phyloP scores from a whole-genome alignment of 495 filamentous ascomycete genomes.

The Pyrenula aspistea region DNA sequence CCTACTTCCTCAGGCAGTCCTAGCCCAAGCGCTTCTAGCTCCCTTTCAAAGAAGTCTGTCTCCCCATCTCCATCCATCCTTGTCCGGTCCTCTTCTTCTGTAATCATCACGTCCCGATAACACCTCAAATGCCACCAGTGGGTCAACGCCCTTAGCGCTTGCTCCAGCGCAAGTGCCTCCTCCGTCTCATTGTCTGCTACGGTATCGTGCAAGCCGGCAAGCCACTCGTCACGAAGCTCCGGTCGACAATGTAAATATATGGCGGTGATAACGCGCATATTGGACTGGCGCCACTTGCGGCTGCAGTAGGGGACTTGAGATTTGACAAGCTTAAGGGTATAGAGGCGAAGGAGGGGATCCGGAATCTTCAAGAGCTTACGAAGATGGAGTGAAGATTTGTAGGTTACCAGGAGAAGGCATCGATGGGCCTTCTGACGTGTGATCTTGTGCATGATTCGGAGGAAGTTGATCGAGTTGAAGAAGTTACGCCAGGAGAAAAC shows the following conservation, averaged over 20 bases:
- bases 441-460: conserved; percentile 93
- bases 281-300: conserved; percentile 92
- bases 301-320: conserved; percentile 96
- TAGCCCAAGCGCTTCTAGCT: conserved; percentile 75
- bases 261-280: conserved; percentile 97
- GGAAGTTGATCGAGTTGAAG: conserved; percentile 83
- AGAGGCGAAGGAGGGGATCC: conserved; percentile 74
- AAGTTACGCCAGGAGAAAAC: conserved; percentile 89
- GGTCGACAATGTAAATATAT: conserved; percentile 89
- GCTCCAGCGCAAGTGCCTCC: conserved; percentile 79
- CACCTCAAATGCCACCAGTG: conserved; percentile 83
- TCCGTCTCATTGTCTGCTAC: conserved; percentile 90
- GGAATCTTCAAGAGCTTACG: conserved; percentile 84
- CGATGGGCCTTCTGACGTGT: conserved; percentile 90
- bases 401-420: conserved; percentile 83
- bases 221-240: conserved; percentile 90
- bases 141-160: conserved; percentile 73
- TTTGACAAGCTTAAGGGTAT: conserved; percentile 96
- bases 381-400: conserved; percentile 82
- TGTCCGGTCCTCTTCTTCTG: conserved; percentile 28
- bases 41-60: conserved; percentile 78
- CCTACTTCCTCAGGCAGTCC: conserved; percentile 30
- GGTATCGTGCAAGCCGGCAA: conserved; percentile 48
- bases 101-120: conserved; percentile 73
- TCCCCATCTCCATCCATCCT: conserved; percentile 46